Evolutionary conservation across 2,329 filamentous ascomycete genomes (phyloP).

Genomic region (Ophiostoma tasmaniense): DNA sequence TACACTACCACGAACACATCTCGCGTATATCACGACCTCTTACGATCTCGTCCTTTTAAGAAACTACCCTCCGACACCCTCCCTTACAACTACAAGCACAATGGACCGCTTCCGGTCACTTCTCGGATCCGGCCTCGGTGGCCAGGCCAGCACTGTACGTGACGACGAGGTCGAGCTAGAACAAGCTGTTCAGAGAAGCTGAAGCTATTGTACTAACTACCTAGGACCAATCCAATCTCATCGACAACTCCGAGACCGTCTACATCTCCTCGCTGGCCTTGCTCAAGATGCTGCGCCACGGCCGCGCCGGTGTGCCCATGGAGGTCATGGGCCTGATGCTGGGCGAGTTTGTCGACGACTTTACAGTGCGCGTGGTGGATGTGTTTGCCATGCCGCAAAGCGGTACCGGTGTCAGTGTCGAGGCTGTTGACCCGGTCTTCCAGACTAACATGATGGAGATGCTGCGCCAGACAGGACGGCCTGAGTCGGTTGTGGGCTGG

Average conservation of each 20-base stretch:
- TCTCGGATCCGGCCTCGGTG: constrained; percentile 59
- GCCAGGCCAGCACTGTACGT: constrained; percentile 53
- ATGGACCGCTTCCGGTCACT: constrained; percentile 94
- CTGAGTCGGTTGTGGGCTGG: constrained; percentile 97
- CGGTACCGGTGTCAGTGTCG: constrained; percentile 94
- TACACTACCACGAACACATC: not conserved
- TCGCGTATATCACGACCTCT: not conserved
- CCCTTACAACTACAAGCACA: constrained; percentile 23
- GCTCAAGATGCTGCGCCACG: constrained; percentile 97
- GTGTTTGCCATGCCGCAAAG: constrained; percentile 99
- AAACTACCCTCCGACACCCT: not conserved
- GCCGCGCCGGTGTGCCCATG: constrained; percentile 96
- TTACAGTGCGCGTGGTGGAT: constrained; percentile 95
- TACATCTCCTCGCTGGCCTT: constrained; percentile 97
- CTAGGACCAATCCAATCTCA: constrained; percentile 81
- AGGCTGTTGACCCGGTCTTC: constrained; percentile 96
- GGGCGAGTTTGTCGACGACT: constrained; percentile 97
- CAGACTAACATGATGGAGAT: constrained; percentile 99
- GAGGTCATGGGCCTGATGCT: constrained; percentile 99
- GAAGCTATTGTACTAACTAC: not conserved
- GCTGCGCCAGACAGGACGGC: constrained; percentile 94
- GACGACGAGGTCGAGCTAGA: not conserved
- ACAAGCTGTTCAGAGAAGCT: not conserved
- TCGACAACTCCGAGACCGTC: constrained; percentile 98
- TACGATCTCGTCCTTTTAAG: not conserved